A percentile compares a stretch with the other conserved stretches of the same genome.
Conservation (phyloP, 345 rosid genomes). For the Hirschfeldia incana region DNA sequence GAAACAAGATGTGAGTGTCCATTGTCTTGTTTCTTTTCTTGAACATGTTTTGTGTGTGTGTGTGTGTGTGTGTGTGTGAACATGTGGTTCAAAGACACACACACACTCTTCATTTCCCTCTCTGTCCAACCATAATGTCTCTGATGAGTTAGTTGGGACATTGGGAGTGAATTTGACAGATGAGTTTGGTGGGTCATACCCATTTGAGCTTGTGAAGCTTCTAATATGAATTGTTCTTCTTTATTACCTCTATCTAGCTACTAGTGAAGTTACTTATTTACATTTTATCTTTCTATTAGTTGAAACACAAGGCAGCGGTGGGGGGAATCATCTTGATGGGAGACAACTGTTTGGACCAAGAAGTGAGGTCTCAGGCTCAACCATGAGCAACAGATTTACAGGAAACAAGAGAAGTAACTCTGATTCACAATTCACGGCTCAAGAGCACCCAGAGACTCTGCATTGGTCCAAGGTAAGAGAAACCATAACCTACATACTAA, state of each 20-base stretch:
- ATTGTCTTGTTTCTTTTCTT: slow-evolving; percentile 12
- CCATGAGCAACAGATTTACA: slow-evolving; percentile 57
- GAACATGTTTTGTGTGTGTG: neutral
- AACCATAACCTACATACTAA: neutral
- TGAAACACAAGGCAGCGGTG: slow-evolving; percentile 46
- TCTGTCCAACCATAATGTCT: slow-evolving; percentile 28
- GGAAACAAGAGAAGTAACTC: slow-evolving; percentile 81
- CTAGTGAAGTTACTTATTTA: neutral
- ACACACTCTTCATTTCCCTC: neutral
- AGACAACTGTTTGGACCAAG: slow-evolving; percentile 73
- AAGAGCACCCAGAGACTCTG: slow-evolving; percentile 64
- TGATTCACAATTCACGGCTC: slow-evolving; percentile 63
- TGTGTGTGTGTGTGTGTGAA: neutral
- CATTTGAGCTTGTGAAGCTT: slow-evolving; percentile 18
- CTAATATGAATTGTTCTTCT: slow-evolving; percentile 18
- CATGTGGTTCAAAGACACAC: slow-evolving; percentile 28
- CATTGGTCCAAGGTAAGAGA: slow-evolving; percentile 75
- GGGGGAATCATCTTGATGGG: slow-evolving; percentile 77
- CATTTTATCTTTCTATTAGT: slow-evolving; percentile 22
- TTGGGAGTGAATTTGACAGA: slow-evolving; percentile 28
- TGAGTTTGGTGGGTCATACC: slow-evolving; percentile 40
- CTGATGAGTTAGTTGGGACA: slow-evolving; percentile 33
- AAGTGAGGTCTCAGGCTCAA: slow-evolving; percentile 64
- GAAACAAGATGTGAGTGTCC: slow-evolving; percentile 2
- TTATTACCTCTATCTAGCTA: neutral